Percentiles rank a stretch among this genome's conserved stretches.
Conservation (phyloP, 352 stramenopile species). For the Thraustotheca clavata region DNA sequence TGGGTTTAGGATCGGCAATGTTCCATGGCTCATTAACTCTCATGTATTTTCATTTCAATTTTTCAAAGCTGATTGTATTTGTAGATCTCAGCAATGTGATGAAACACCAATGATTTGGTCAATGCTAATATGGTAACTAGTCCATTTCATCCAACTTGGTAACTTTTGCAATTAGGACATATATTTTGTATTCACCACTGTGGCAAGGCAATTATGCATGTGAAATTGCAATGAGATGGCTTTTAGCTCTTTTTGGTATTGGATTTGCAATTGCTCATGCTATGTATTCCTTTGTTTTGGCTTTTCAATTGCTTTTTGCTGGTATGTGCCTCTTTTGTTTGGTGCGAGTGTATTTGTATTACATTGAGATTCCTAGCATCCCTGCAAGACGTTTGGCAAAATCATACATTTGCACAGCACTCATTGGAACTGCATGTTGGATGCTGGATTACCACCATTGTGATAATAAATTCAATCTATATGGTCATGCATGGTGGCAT, state of each 20-base stretch:
- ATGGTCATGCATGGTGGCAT: conserved; percentile 81
- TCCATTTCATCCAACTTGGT: conserved; percentile 70
- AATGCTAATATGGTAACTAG: conserved; percentile 56
- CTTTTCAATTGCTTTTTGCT: conserved; percentile 74
- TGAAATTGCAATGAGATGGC: conserved; percentile 33
- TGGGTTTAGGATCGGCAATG: conserved; percentile 70
- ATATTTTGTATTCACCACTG: conserved; percentile 54
- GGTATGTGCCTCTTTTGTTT: conserved; percentile 42
- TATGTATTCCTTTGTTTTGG: conserved; percentile 65
- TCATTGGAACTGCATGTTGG: conserved; percentile 63
- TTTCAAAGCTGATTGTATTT: conserved; percentile 4
- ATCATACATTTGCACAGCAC: conserved; percentile 48
- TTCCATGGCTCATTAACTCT: conserved; percentile 81
- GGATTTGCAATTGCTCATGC: conserved; percentile 62
- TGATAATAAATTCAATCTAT: conserved; percentile 48
- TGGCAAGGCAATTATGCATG: conserved; percentile 49
- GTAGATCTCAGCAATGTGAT: conserved; percentile 64
- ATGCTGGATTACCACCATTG: conserved; percentile 80
- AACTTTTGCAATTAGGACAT: conserved; percentile 48
- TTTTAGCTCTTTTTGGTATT: conserved; percentile 45
- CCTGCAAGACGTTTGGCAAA: conserved; percentile 43
- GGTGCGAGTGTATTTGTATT: conserved; percentile 48
- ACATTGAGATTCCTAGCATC: conserved; percentile 45
- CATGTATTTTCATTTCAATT: conserved; percentile 30
- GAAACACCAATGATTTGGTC: conserved; percentile 83